Evolutionary conservation across 768 basidiomycete species (phyloP).

Genomic region (Panellus pusillus): DNA sequence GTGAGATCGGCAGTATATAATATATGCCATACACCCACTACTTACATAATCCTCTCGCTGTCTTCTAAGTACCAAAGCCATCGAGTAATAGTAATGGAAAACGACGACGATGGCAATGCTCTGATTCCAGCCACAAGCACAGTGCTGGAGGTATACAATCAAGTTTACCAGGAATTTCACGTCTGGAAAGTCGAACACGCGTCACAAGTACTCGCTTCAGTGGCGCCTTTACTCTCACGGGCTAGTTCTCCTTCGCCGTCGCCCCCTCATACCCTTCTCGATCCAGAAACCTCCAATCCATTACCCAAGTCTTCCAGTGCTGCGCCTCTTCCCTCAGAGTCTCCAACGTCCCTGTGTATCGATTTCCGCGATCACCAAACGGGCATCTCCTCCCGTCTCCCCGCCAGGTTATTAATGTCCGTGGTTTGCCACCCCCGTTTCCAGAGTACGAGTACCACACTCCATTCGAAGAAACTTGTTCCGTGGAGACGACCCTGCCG

Average conservation of each 20-base stretch:
- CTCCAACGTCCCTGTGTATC: neutral
- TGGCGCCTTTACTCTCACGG: constrained; percentile 3
- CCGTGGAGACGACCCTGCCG: constrained; percentile 57
- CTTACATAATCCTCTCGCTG: no score
- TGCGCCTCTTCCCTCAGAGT: neutral
- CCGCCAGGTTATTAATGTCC: constrained; percentile 9
- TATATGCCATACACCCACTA: no score
- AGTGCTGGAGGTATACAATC: no score
- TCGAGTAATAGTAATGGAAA: no score
- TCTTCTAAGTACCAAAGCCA: no score
- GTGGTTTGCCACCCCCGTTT: constrained; percentile 24
- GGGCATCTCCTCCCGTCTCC: constrained; percentile 9
- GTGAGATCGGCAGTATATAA: no score
- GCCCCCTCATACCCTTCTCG: neutral
- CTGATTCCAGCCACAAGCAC: no score
- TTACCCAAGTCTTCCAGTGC: neutral
- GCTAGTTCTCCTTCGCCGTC: neutral
- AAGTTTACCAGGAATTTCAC: constrained; percentile 28
- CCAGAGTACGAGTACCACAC: constrained; percentile 59
- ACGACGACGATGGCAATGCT: no score
- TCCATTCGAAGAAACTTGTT: constrained; percentile 48
- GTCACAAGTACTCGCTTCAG: constrained; percentile 10
- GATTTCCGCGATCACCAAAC: constrained; percentile 14
- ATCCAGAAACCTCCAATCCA: neutral
- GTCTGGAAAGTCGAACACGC: constrained; percentile 25